Evolutionary conservation across 2,329 filamentous ascomycete species (phyloP).

Genomic region (Stylonectria norvegica): DNA sequence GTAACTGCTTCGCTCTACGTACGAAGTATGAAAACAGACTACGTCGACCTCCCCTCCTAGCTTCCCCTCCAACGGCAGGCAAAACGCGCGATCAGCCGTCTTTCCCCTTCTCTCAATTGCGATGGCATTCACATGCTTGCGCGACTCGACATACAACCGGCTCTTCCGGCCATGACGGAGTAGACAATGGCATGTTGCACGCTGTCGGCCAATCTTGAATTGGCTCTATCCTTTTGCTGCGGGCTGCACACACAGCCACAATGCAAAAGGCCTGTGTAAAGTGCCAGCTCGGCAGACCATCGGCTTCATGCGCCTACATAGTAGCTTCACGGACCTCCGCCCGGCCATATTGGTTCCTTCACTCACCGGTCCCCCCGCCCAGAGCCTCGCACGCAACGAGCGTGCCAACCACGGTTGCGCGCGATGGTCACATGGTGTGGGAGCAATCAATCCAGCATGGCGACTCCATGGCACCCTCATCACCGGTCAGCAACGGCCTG

Average conservation of each 20-base stretch:
- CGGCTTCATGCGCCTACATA: constrained; percentile 21
- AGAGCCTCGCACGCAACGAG: constrained; percentile 16
- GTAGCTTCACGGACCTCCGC: constrained; percentile 7
- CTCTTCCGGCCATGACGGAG: background rate
- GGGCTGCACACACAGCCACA: too few relatives aligned
- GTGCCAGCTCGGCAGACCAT: constrained; percentile 13
- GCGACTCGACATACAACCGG: background rate
- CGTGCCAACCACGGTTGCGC: constrained; percentile 27
- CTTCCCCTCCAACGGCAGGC: too few relatives aligned
- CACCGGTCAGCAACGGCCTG: constrained; percentile 12
- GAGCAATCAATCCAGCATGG: constrained; percentile 11
- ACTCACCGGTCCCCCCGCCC: constrained; percentile 28
- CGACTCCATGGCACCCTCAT: constrained; percentile 7
- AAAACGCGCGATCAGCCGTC: too few relatives aligned
- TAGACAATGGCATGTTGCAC: background rate
- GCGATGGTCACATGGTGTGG: constrained; percentile 28
- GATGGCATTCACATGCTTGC: too few relatives aligned
- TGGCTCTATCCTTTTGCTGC: too few relatives aligned
- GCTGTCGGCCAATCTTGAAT: too few relatives aligned
- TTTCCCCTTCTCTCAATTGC: too few relatives aligned
- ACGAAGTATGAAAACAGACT: too few relatives aligned
- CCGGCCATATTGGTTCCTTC: constrained; percentile 18
- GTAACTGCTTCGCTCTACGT: too few relatives aligned
- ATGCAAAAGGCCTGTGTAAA: constrained; percentile 7
- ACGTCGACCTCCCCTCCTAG: too few relatives aligned